These are phyloP conservation scores for Hypholoma fasciculare DNA, from an alignment of 768 basidiomycete genomes.

Conservation along the genomic window DNA sequence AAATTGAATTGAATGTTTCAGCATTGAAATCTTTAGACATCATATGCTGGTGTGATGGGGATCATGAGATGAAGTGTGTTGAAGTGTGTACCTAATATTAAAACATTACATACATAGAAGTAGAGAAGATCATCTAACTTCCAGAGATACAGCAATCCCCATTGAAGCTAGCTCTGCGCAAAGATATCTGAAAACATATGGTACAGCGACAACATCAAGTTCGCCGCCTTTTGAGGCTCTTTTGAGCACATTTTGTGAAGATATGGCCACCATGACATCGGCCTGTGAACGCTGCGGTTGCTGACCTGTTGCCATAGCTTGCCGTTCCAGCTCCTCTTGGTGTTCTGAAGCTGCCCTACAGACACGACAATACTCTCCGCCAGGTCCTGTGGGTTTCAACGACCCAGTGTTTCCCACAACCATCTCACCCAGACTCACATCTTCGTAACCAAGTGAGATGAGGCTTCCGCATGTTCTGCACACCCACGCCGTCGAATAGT, in stretches of 20 bases:
- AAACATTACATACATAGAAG: not conserved
- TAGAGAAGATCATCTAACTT: conserved; percentile 51
- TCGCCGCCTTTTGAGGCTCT: conserved; percentile 68
- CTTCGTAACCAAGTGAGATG: conserved; percentile 95
- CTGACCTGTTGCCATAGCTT: conserved; percentile 58
- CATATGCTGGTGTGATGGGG: not conserved
- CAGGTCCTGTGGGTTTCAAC: conserved; percentile 64
- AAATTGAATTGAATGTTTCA: not conserved
- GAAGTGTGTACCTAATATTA: not conserved
- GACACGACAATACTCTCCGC: conserved; percentile 95
- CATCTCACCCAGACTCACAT: conserved; percentile 70
- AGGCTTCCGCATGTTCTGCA: conserved; percentile 95
- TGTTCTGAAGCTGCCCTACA: conserved; percentile 76
- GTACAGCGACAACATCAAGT: conserved; percentile 93
- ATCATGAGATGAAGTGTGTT: not conserved
- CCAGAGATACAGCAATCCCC: conserved; percentile 91
- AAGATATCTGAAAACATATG: conserved; percentile 92
- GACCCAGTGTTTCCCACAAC: conserved; percentile 48
- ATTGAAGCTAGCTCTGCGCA: conserved; percentile 98
- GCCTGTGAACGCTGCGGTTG: conserved; percentile 41
- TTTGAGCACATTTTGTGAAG: conserved; percentile 66
- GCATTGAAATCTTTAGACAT: not conserved
- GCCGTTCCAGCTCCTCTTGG: conserved; percentile 60
- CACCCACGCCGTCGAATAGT: conserved; percentile 99
- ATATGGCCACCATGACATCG: conserved; percentile 65